These are phyloP conservation scores for Aquilaria sinensis DNA, from an alignment of 345 rosid genomes.

Conservation along the genomic window DNA sequence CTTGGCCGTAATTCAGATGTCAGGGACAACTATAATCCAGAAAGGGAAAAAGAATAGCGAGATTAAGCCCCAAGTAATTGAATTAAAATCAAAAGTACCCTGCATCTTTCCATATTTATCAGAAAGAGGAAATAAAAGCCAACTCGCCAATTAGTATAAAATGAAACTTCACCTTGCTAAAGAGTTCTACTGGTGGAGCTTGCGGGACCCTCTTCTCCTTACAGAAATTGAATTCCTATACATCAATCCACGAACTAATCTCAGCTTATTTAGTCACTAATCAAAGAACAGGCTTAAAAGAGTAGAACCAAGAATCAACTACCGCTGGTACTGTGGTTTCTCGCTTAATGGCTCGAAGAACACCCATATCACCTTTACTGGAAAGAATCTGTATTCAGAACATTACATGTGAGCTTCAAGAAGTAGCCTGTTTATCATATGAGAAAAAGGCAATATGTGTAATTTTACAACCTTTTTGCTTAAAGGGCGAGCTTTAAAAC, in stretches of 20 bases:
- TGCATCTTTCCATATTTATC: too few relatives aligned
- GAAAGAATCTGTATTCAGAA: conserved; percentile 53
- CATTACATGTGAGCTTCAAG: not conserved
- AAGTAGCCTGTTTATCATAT: not conserved
- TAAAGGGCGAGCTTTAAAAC: conserved; percentile 62
- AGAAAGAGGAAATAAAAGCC: too few relatives aligned
- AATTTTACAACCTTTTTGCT: conserved; percentile 59
- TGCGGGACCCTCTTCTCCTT: conserved; percentile 49
- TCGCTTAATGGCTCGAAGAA: conserved; percentile 59
- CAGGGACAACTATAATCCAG: conserved; percentile 52
- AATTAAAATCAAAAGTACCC: too few relatives aligned
- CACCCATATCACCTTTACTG: conserved; percentile 74
- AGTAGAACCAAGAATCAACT: conserved; percentile 10
- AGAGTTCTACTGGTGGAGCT: conserved; percentile 72
- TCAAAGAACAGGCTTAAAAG: conserved; percentile 1
- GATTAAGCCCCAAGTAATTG: not conserved
- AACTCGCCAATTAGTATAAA: too few relatives aligned
- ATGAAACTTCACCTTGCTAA: conserved; percentile 62
- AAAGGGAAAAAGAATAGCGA: not conserved
- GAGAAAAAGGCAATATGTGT: not conserved
- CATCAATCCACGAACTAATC: conserved; percentile 10
- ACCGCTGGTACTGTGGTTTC: conserved; percentile 82
- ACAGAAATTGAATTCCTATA: conserved; percentile 74
- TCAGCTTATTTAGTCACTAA: conserved; percentile 10
- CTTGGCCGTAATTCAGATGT: conserved; percentile 46